A percentile compares a stretch with the other conserved stretches of the same genome.
Evolutionary conservation across 352 stramenopile species (phyloP).

Genomic region (Phytophthora foliorum): DNA sequence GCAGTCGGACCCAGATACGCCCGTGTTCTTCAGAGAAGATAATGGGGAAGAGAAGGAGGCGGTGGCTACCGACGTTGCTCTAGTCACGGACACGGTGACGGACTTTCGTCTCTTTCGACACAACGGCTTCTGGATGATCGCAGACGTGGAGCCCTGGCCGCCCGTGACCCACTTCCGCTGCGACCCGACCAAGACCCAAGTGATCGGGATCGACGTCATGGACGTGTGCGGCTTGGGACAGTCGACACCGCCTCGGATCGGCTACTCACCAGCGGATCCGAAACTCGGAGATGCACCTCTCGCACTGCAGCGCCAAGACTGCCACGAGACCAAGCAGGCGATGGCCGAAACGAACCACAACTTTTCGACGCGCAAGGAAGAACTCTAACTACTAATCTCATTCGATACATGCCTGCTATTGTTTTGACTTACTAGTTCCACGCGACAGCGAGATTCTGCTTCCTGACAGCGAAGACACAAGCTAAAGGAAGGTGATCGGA

Average conservation of each 20-base stretch:
- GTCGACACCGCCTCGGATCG: constrained; percentile 44
- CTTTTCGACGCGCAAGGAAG: constrained; percentile 34
- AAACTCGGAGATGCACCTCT: constrained; percentile 27
- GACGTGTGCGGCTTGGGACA: constrained; percentile 43
- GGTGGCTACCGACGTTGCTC: background rate
- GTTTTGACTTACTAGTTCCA: constrained; percentile 58
- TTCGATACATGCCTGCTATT: background rate
- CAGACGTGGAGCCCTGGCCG: constrained; percentile 62
- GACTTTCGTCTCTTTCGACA: constrained; percentile 72
- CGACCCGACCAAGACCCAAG: constrained; percentile 55
- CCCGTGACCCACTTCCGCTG: constrained; percentile 70
- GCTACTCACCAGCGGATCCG: constrained; percentile 47
- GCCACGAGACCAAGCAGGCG: constrained; percentile 16
- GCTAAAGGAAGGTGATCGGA: constrained; percentile 86
- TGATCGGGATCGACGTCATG: constrained; percentile 32
- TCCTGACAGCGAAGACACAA: constrained; percentile 66
- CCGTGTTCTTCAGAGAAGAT: constrained; percentile 60
- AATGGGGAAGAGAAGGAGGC: constrained; percentile 22
- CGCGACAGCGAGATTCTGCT: constrained; percentile 50
- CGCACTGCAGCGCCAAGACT: constrained; percentile 31
- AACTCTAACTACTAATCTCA: constrained; percentile 38
- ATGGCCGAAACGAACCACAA: constrained; percentile 4
- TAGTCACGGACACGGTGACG: background rate
- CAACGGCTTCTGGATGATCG: constrained; percentile 77
- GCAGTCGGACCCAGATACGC: constrained; percentile 47